phyloP scores from a whole-genome alignment of 2,329 filamentous ascomycete species.

The Stagonosporopsis chrysanthemi region DNA sequence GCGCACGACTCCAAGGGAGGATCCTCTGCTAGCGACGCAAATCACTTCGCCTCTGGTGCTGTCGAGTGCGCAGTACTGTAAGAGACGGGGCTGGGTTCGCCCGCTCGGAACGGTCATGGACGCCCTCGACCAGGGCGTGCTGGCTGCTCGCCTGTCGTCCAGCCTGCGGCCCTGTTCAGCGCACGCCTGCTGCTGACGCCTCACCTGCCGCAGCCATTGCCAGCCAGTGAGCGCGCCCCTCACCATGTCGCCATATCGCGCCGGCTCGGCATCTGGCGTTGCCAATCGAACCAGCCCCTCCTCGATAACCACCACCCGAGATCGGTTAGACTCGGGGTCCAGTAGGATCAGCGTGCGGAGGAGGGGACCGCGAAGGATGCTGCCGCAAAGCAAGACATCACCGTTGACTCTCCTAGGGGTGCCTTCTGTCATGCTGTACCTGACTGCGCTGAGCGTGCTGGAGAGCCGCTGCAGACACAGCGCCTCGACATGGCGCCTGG shows the following conservation, averaged over 20 bases:
- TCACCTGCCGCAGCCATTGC: constrained; percentile 35
- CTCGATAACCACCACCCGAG: constrained; percentile 38
- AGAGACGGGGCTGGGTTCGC: constrained; percentile 30
- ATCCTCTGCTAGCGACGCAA: constrained; percentile 18
- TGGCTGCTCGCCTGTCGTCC: constrained; percentile 13
- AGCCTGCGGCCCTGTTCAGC: constrained; percentile 7
- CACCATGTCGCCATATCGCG: constrained; percentile 13
- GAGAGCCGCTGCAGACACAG: constrained; percentile 2
- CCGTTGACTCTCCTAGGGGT: constrained; percentile 15
- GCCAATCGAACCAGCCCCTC: constrained; percentile 37
- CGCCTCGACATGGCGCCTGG: constrained; percentile 9
- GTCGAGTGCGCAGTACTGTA: background rate
- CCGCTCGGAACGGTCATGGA: constrained; percentile 20
- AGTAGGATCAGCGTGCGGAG: constrained; percentile 33
- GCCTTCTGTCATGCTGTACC: background rate
- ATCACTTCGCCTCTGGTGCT: constrained; percentile 6
- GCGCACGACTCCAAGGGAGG: background rate
- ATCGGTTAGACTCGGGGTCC: constrained; percentile 35
- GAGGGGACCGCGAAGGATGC: constrained; percentile 23
- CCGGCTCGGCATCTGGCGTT: constrained; percentile 24
- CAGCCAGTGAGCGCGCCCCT: constrained; percentile 33
- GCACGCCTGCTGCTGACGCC: constrained; percentile 23
- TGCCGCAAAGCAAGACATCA: constrained; percentile 30
- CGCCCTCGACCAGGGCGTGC: constrained; percentile 20
- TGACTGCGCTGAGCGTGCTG: background rate